Conservation (phyloP, 2,329 filamentous ascomycete genomes). For the Capronia americana region DNA sequence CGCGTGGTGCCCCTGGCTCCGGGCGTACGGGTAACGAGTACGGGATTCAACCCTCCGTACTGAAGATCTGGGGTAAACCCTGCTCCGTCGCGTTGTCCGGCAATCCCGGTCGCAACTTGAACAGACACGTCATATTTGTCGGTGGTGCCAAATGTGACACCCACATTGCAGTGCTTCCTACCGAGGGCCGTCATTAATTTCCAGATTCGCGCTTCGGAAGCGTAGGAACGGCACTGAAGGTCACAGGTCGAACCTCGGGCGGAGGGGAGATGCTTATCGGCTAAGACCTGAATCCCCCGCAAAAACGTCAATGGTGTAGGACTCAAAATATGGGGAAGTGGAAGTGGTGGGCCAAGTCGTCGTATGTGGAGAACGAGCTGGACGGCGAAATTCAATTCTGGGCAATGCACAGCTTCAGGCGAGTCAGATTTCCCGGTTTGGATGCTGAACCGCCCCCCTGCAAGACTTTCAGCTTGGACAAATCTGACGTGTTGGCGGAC, state of each 20-base stretch:
- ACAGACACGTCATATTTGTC: neutral
- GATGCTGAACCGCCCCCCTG: neutral
- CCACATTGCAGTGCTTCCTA: neutral
- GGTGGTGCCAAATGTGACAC: neutral
- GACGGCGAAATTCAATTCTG: neutral
- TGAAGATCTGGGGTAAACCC: conserved; percentile 7
- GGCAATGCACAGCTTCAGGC: neutral
- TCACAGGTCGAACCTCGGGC: neutral
- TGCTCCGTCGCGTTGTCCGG: neutral
- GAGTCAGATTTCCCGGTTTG: neutral
- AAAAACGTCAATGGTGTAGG: neutral
- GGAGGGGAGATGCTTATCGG: neutral
- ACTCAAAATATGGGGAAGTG: neutral
- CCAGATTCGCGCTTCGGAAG: no score
- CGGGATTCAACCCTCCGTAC: neutral
- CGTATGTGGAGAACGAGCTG: neutral
- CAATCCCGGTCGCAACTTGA: neutral
- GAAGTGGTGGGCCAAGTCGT: neutral
- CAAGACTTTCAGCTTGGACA: neutral
- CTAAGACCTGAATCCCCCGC: neutral
- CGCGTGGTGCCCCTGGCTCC: neutral
- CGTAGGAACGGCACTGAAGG: neutral
- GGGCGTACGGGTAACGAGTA: neutral
- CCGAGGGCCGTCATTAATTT: no score
- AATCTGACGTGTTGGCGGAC: neutral